phyloP scores from a whole-genome alignment of 257 asterid genomes.

The Solanum sejunctum region DNA sequence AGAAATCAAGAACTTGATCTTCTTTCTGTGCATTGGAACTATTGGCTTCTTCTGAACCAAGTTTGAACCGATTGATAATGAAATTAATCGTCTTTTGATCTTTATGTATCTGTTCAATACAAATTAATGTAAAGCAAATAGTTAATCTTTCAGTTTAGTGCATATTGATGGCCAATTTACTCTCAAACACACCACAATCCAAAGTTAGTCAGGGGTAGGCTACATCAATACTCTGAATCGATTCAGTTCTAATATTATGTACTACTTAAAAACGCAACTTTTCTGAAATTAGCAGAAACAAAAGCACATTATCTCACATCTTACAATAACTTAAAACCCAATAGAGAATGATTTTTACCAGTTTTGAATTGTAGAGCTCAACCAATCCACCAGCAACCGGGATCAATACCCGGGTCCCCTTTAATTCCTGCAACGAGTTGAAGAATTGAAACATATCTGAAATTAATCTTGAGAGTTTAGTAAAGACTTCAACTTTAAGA shows the following conservation, averaged over 20 bases:
- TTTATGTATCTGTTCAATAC: slow-evolving; percentile 31
- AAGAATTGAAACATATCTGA: not conserved
- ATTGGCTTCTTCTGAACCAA: slow-evolving; percentile 24
- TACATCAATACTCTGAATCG: not conserved
- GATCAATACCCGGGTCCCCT: slow-evolving; percentile 63
- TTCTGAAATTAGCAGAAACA: not conserved
- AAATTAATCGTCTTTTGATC: slow-evolving; percentile 42
- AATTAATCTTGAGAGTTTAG: not conserved
- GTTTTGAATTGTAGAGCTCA: slow-evolving; percentile 45
- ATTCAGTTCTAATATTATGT: not conserved
- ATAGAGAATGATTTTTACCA: slow-evolving; percentile 18
- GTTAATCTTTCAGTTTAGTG: not conserved
- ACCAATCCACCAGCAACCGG: slow-evolving; percentile 59
- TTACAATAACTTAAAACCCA: not conserved
- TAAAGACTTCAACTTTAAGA: not conserved
- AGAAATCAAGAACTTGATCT: slow-evolving; percentile 10
- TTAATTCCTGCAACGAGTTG: slow-evolving; percentile 24
- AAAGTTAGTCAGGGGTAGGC: not conserved
- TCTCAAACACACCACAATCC: not conserved
- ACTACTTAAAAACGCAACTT: not conserved
- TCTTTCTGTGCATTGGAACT: not conserved
- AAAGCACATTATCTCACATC: not conserved
- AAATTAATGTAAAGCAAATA: not conserved
- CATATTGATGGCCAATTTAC: not conserved
- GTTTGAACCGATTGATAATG: slow-evolving; percentile 20